These are phyloP conservation scores for Diaporthe velutina DNA, from an alignment of 2,329 filamentous ascomycete species.

Conservation along the genomic window DNA sequence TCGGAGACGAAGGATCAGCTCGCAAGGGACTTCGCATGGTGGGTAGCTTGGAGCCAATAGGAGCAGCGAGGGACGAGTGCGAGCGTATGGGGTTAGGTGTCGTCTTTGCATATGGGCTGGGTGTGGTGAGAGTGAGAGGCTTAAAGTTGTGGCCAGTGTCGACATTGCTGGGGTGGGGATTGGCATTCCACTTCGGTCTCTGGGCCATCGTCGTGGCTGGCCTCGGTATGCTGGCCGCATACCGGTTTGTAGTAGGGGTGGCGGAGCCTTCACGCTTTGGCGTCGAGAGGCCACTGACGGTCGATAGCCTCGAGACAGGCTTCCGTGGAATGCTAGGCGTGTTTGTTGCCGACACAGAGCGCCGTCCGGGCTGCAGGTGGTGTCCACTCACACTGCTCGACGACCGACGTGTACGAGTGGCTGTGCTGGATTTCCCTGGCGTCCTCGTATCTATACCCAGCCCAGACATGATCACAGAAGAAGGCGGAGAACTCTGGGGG, in stretches of 20 bases:
- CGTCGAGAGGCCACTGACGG: conserved; percentile 52
- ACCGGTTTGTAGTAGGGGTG: conserved; percentile 60
- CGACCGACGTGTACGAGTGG: conserved; percentile 53
- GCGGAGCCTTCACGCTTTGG: conserved; percentile 59
- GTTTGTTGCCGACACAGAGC: conserved; percentile 62
- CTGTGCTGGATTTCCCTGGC: conserved; percentile 52
- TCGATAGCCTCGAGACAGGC: conserved; percentile 60
- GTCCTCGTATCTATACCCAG: conserved; percentile 54
- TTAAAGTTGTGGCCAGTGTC: conserved; percentile 78
- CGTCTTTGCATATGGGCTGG: conserved; percentile 67
- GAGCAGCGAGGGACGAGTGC: conserved; percentile 53
- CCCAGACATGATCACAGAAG: conserved; percentile 71
- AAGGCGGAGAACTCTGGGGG: conserved; percentile 75
- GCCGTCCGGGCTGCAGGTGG: conserved; percentile 60
- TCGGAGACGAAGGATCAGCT: conserved; percentile 62
- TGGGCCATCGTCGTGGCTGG: conserved; percentile 62
- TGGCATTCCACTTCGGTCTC: conserved; percentile 80
- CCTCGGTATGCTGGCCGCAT: conserved; percentile 53
- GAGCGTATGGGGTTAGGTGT: conserved; percentile 53
- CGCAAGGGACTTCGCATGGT: conserved; percentile 62
- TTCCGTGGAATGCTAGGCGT: conserved; percentile 56
- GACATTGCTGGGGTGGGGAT: conserved; percentile 73
- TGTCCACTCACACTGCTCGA: conserved; percentile 59
- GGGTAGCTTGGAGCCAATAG: conserved; percentile 59
- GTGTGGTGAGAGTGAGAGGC: conserved; percentile 70